Percentiles rank a stretch among this genome's conserved stretches.
Conservation (phyloP, 2,329 filamentous ascomycete species). For the Ophiostoma triangulosporum region DNA sequence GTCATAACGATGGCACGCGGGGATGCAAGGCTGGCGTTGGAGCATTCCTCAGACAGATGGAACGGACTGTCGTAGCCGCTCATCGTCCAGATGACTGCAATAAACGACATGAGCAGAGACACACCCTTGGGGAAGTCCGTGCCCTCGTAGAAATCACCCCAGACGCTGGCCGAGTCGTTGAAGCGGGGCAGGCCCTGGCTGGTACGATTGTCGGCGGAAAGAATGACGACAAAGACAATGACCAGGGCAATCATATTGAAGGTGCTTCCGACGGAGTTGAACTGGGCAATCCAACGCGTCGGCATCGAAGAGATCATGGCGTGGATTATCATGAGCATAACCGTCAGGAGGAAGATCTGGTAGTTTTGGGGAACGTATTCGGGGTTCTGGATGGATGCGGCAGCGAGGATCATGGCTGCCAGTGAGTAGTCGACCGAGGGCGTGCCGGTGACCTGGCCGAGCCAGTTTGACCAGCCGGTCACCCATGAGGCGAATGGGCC, state of each 20-base stretch:
- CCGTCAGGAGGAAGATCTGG: conserved; percentile 55
- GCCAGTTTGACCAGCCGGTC: conserved; percentile 59
- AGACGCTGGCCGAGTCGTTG: conserved; percentile 39
- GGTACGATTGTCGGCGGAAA: conserved; percentile 37
- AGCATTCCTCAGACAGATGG: conserved; percentile 63
- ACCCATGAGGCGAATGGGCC: conserved; percentile 56
- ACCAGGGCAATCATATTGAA: conserved; percentile 58
- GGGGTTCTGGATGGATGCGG: conserved; percentile 53
- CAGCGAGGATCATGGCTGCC: conserved; percentile 57
- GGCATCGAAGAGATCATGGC: conserved; percentile 55
- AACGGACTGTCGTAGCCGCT: conserved; percentile 55
- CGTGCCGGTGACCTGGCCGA: conserved; percentile 51
- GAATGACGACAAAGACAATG: conserved; percentile 55
- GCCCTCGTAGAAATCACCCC: conserved; percentile 50
- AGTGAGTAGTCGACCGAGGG: conserved; percentile 55
- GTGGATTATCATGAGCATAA: conserved; percentile 55
- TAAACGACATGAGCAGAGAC: conserved; percentile 57
- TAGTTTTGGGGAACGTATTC: conserved; percentile 50
- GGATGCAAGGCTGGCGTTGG: conserved; percentile 56
- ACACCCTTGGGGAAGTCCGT: conserved; percentile 56
- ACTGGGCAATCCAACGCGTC: conserved; percentile 54
- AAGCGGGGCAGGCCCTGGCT: conserved; percentile 28
- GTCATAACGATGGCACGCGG: conserved; percentile 62
- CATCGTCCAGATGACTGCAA: conserved; percentile 58
- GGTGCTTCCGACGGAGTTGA: conserved; percentile 56